phyloP scores from a whole-genome alignment of 805 yeast genomes.

The Barnettozyma sp. region DNA sequence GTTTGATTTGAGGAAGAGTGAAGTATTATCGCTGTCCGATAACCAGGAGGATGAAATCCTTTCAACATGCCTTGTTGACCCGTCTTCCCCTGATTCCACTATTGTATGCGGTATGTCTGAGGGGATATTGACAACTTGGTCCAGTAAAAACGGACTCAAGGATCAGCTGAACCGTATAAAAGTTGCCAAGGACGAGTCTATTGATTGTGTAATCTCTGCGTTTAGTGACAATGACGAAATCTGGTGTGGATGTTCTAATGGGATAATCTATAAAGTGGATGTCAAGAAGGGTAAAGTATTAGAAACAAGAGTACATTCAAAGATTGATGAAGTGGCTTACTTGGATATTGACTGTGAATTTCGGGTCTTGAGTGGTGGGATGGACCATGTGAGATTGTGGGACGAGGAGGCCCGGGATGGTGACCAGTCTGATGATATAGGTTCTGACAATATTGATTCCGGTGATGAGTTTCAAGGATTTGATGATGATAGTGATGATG shows the following conservation, averaged over 20 bases:
- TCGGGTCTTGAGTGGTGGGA: slow-evolving; percentile 73
- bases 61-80: slow-evolving; percentile 62
- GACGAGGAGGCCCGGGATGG: slow-evolving; percentile 28
- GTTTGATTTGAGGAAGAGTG: slow-evolving; percentile 62
- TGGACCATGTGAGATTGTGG: slow-evolving; percentile 82
- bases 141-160: slow-evolving; percentile 52
- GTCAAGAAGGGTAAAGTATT: slow-evolving; percentile 54
- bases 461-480: slow-evolving; percentile 7
- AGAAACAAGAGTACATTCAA: slow-evolving; percentile 61
- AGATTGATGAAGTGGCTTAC: slow-evolving; percentile 64
- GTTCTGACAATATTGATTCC: slow-evolving; percentile 1
- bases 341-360: slow-evolving; percentile 79
- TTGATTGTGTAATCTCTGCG: slow-evolving; percentile 52
- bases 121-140: slow-evolving; percentile 87
- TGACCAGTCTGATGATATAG: slow-evolving; percentile 16
- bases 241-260: slow-evolving; percentile 80
- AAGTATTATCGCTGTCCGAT: slow-evolving; percentile 52
- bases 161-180: slow-evolving; percentile 80
- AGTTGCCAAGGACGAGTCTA: slow-evolving; percentile 59
- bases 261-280: slow-evolving; percentile 61
- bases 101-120: slow-evolving; percentile 85
- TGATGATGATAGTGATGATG: slow-evolving; percentile 21
- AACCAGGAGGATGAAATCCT: slow-evolving; percentile 93
- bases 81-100: slow-evolving; percentile 47
- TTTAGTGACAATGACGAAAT: slow-evolving; percentile 42